Conservation (phyloP, 2,329 filamentous ascomycete genomes). For the Scytalidium sp. region DNA sequence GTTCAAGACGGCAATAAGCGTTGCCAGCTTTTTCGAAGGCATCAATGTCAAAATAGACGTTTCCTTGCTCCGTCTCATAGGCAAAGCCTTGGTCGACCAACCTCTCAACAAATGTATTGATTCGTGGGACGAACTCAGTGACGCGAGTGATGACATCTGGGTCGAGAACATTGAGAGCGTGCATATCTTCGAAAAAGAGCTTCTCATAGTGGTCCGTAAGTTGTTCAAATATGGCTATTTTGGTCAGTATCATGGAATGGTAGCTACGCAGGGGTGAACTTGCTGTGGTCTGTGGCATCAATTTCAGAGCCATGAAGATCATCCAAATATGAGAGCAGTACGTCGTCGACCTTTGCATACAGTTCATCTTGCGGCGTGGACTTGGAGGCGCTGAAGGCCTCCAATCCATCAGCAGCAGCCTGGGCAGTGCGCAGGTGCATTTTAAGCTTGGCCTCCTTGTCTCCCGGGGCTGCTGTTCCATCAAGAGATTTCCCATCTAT, state of each 20-base stretch:
- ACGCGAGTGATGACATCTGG: constrained; percentile 81
- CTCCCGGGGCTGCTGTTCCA: constrained; percentile 50
- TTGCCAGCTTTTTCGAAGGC: constrained; percentile 80
- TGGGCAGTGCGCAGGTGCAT: constrained; percentile 56
- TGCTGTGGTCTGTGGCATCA: constrained; percentile 52
- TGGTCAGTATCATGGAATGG: too few relatives aligned
- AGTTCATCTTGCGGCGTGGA: constrained; percentile 34
- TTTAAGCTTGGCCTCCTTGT: constrained; percentile 63
- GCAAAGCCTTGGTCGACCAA: constrained; percentile 82
- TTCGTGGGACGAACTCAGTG: constrained; percentile 85
- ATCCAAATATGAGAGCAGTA: constrained; percentile 78
- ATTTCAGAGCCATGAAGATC: constrained; percentile 56
- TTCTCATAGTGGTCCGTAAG: constrained; percentile 78
- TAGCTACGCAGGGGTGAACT: too few relatives aligned
- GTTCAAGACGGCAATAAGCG: constrained; percentile 77
- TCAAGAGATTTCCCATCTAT: constrained; percentile 50
- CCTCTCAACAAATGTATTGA: constrained; percentile 76
- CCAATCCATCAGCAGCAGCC: constrained; percentile 40
- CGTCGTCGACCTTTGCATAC: constrained; percentile 56
- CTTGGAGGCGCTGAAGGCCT: constrained; percentile 3
- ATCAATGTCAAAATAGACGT: constrained; percentile 86
- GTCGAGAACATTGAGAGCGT: constrained; percentile 75
- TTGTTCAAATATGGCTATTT: constrained; percentile 56
- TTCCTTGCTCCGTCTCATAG: constrained; percentile 73
- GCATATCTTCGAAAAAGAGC: constrained; percentile 83